These are phyloP conservation scores for Umbelopsis vinacea DNA, from an alignment of 192 early-diverging fungal species.

Conservation along the genomic window DNA sequence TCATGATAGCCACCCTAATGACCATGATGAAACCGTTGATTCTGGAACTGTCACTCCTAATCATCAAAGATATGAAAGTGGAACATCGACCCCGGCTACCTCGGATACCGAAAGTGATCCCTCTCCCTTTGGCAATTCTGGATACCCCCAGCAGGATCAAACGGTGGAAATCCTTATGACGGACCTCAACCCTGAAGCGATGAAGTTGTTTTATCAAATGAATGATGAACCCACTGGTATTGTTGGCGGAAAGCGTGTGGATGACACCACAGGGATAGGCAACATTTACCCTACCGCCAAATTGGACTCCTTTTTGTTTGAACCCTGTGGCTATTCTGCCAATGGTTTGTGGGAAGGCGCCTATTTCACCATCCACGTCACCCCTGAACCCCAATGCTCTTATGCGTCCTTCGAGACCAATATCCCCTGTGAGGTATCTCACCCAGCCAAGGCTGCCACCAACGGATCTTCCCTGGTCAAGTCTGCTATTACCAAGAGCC, in stretches of 20 bases:
- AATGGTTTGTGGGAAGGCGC: slow-evolving; percentile 83
- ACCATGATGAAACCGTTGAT: slow-evolving; percentile 29
- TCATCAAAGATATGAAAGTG: slow-evolving; percentile 22
- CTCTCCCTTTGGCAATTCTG: slow-evolving; percentile 37
- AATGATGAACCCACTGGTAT: slow-evolving; percentile 65
- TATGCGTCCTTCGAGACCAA: slow-evolving; percentile 99
- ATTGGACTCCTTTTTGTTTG: slow-evolving; percentile 90
- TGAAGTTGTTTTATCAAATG: slow-evolving; percentile 78
- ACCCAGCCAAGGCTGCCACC: slow-evolving; percentile 12
- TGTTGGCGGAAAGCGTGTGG: slow-evolving; percentile 66
- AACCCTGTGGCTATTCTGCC: slow-evolving; percentile 96
- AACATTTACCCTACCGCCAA: slow-evolving; percentile 80
- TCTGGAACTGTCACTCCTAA: slow-evolving; percentile 21
- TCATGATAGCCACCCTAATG: slow-evolving; percentile 47
- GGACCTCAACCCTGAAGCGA: slow-evolving; percentile 77
- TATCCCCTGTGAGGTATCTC: slow-evolving; percentile 67
- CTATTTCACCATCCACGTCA: slow-evolving; percentile 98
- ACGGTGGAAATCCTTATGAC: slow-evolving; percentile 98
- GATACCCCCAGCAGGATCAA: slow-evolving; percentile 65
- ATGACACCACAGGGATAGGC: slow-evolving; percentile 79
- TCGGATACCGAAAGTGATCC: slow-evolving; percentile 29
- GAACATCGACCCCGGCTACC: slow-evolving; percentile 25
- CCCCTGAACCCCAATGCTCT: slow-evolving; percentile 96
- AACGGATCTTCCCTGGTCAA: slow-evolving; percentile 6
- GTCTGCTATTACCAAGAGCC: slow-evolving; percentile 31